phyloP scores from a whole-genome alignment of 139 green algal species.

The Coccomyxa sp. region DNA sequence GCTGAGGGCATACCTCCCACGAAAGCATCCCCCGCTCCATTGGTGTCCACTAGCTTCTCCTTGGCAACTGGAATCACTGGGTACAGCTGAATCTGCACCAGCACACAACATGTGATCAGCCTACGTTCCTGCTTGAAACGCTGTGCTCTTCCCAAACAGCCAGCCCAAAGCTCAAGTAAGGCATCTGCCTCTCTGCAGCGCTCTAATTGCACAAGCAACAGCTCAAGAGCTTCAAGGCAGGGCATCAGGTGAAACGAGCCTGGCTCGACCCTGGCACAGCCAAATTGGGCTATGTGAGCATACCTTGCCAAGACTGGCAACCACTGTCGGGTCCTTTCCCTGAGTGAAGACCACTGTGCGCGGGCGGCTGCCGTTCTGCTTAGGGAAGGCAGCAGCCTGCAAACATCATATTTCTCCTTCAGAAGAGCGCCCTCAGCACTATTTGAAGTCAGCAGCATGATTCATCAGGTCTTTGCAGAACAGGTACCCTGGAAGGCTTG shows the following conservation, averaged over 20 bases:
- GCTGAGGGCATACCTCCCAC: conserved; percentile 62
- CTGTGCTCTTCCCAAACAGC: too few relatives aligned
- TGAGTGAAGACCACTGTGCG: conserved; percentile 95
- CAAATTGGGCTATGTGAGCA: background rate
- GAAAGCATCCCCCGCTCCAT: conserved; percentile 92
- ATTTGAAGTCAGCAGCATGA: too few relatives aligned
- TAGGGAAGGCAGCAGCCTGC: conserved; percentile 77
- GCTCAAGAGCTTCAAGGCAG: background rate
- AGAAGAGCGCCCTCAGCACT: too few relatives aligned
- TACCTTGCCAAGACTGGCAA: conserved; percentile 72
- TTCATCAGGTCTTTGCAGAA: too few relatives aligned
- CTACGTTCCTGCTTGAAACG: too few relatives aligned
- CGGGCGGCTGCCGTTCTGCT: conserved; percentile 68
- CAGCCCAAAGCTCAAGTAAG: too few relatives aligned
- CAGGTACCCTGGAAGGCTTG: too few relatives aligned
- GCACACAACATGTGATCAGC: background rate
- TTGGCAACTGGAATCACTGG: conserved; percentile 65
- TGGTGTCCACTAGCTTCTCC: conserved; percentile 96
- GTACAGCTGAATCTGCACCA: conserved; percentile 36
- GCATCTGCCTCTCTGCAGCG: too few relatives aligned
- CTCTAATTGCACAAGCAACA: too few relatives aligned
- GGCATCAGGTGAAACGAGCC: background rate
- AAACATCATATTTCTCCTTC: too few relatives aligned
- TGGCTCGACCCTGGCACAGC: background rate
- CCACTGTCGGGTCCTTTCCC: conserved; percentile 80